Conservation (phyloP, 768 basidiomycete species). For the Suillus hirtellus region DNA sequence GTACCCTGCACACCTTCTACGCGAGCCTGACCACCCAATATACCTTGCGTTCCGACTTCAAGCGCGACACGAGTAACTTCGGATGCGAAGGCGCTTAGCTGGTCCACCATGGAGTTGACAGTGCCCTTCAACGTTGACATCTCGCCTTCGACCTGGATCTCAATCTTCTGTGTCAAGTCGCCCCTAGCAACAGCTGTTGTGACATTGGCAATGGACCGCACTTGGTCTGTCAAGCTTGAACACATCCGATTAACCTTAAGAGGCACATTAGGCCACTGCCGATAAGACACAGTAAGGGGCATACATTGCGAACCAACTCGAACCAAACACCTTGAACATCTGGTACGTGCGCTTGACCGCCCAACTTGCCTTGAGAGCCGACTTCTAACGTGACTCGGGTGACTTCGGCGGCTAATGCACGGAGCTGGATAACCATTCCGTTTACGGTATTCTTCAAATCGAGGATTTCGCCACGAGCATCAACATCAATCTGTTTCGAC, state of each 20-base stretch:
- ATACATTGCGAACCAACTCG: slow-evolving; percentile 73
- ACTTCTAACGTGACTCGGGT: slow-evolving; percentile 85
- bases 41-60: slow-evolving; percentile 90
- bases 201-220: slow-evolving; percentile 80
- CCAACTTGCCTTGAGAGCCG: slow-evolving; percentile 85
- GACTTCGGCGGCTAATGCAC: slow-evolving; percentile 78
- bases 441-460: slow-evolving; percentile 70
- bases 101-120: slow-evolving; percentile 95
- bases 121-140: slow-evolving; percentile 83
- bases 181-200: slow-evolving; percentile 90
- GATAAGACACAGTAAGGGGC: slow-evolving; percentile 20
- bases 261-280: slow-evolving; percentile 6
- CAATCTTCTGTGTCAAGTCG: slow-evolving; percentile 90
- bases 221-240: slow-evolving; percentile 75
- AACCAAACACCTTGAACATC: slow-evolving; percentile 94
- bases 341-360: slow-evolving; percentile 84
- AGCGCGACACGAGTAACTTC: slow-evolving; percentile 83
- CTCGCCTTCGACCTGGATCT: slow-evolving; percentile 86
- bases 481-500: slow-evolving; percentile 89
- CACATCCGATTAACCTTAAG: slow-evolving; percentile 77
- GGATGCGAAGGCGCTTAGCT: slow-evolving; percentile 80
- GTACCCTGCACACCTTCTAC: slow-evolving; percentile 93
- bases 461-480: slow-evolving; percentile 86
- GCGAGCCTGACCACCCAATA: slow-evolving; percentile 86
- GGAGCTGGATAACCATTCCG: slow-evolving; percentile 49